phyloP scores from a whole-genome alignment of 192 early-diverging fungal genomes.

The Backusella luteola region DNA sequence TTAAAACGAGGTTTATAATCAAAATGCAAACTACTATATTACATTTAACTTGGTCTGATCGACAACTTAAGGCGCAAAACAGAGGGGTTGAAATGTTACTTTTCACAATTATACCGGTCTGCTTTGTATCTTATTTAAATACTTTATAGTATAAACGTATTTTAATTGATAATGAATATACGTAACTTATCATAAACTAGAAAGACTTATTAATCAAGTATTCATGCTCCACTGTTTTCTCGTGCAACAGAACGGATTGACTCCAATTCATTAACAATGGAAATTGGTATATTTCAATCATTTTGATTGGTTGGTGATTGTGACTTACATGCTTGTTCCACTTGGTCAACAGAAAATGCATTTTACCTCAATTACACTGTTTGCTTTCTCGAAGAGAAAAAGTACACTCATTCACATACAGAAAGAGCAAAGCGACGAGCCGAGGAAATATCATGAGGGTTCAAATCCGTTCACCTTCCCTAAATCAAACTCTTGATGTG shows the following conservation, averaged over 20 bases:
- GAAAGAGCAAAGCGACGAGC: background rate
- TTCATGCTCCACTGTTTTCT: background rate
- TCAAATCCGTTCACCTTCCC: constrained; percentile 25
- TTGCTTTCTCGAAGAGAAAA: background rate
- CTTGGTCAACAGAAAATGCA: background rate
- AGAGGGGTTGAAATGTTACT: too few species aligned
- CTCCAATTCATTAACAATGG: background rate
- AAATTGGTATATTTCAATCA: background rate
- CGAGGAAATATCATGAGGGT: background rate
- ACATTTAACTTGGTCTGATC: too few species aligned
- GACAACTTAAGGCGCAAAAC: too few species aligned
- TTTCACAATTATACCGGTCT: too few species aligned
- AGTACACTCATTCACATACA: background rate
- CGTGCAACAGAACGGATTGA: background rate
- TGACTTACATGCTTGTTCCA: background rate
- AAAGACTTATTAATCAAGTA: background rate
- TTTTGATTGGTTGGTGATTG: background rate
- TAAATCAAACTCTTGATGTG: constrained; percentile 25
- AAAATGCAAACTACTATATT: too few species aligned
- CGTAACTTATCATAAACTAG: background rate
- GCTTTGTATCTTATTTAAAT: too few species aligned
- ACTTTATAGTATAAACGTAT: too few species aligned
- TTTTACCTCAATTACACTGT: background rate
- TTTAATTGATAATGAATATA: too few species aligned
- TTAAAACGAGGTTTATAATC: too few species aligned